Evolutionary conservation across 192 early-diverging fungal genomes (phyloP).

Genomic region (Pilobolus umbonatus): DNA sequence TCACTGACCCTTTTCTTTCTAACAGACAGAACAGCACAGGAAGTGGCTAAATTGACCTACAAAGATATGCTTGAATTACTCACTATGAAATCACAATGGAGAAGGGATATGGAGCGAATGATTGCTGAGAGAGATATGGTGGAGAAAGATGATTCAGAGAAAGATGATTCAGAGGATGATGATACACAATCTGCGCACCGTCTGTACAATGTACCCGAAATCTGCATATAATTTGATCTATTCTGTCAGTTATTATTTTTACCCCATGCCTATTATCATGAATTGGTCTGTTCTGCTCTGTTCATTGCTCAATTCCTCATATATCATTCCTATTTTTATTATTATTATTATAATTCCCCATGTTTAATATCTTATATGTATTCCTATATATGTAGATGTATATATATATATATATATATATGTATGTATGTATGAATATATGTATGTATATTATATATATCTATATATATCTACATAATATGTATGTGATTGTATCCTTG

Average conservation of each 20-base stretch:
- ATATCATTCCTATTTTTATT: not conserved
- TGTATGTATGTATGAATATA: too few species aligned
- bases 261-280: too few species aligned
- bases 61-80: conserved; percentile 21
- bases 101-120: conserved; percentile 18
- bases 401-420: too few species aligned
- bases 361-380: not conserved
- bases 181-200: not conserved
- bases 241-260: not conserved
- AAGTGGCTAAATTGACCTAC: conserved; percentile 21
- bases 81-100: conserved; percentile 22
- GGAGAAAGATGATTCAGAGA: conserved; percentile 7
- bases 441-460: too few species aligned
- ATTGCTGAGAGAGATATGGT: conserved; percentile 1
- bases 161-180: not conserved
- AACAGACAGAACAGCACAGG: conserved; percentile 18
- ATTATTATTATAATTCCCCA: not conserved
- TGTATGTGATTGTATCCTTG: too few species aligned
- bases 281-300: too few species aligned
- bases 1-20: not conserved
- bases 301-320: not conserved
- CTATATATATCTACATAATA: not conserved
- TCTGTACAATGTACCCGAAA: conserved; percentile 7
- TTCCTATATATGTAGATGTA: conserved; percentile 1
- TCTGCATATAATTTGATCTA: not conserved